Percentiles rank a stretch among this genome's conserved stretches.
Conservation (phyloP, 148 eudicot genomes). For the Vaccinium macrocarpon region DNA sequence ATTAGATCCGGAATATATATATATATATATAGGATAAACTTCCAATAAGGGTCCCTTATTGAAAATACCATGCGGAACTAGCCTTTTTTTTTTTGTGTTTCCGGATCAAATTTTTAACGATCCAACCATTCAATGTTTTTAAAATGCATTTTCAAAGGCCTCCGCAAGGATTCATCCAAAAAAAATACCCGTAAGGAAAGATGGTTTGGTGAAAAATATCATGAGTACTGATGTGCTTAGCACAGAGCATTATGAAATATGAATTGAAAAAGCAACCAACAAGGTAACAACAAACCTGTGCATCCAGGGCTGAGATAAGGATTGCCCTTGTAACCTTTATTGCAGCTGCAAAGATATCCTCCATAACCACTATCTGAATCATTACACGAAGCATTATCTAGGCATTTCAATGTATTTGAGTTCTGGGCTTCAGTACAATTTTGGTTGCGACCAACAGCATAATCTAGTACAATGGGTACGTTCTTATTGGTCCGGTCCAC, state of each 20-base stretch:
- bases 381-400: conserved; percentile 19
- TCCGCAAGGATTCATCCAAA: too few relatives aligned
- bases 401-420: neutral
- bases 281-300: conserved; percentile 16
- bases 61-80: too few relatives aligned
- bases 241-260: neutral
- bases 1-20: too few relatives aligned
- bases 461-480: conserved; percentile 39
- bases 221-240: neutral
- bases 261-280: neutral
- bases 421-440: conserved; percentile 27
- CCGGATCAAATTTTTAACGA: too few relatives aligned
- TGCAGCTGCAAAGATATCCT: conserved; percentile 40
- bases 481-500: neutral
- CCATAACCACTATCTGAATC: conserved; percentile 11
- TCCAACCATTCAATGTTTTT: too few relatives aligned
- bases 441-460: conserved; percentile 21
- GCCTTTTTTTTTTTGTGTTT: too few relatives aligned
- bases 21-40: too few relatives aligned
- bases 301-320: conserved; percentile 27
- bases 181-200: too few relatives aligned
- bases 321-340: conserved; percentile 25
- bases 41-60: too few relatives aligned
- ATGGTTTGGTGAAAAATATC: too few relatives aligned
- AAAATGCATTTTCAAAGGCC: too few relatives aligned